Base-by-base conservation (phyloP, 2,329 filamentous ascomycete species). In the Clonostachys rhizophaga region DNA sequence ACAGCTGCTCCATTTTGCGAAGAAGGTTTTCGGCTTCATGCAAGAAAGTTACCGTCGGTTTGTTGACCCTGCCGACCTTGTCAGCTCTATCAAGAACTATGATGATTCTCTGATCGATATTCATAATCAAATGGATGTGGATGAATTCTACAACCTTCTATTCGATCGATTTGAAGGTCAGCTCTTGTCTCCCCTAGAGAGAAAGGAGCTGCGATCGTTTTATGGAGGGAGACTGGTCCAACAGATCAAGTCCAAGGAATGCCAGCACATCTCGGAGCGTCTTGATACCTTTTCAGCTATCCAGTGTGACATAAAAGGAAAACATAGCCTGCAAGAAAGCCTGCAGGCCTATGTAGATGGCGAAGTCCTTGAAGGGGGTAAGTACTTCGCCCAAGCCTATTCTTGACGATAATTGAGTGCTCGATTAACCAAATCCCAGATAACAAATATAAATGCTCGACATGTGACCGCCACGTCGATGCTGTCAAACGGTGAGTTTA, bases 381-480 rank as follows among this genome's bases (percentile, higher is more conserved):
- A 57, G 76, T 63, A 11, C 36, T 16, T 20, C 16, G 3, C 24
- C 24, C 8, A 30, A 30, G 24, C 24, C 8, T 18, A 17, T 43
- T 17, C 14, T 6, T 17, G 5, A 42, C 34, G 30, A 33, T 14
- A 14, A 18, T 8, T 6, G 9, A 17, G 12, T 34, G 11, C 33
- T 16, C 24, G 37, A 16, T 49, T 57, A 34, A 58, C 48, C 16
- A 10, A 12, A 43, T n/a, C n/a, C 13, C 54, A 86, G 91, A 96
- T 58, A 97, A 99, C 72, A 96, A 96, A 69, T 99, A 97, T 73
- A 95, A 95, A 54, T 99, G 94, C 68, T 91, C 91, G 33, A 87
- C 83, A 5, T 99, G 94, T 62, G 88, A 90, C 51, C 81, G 82
- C 11, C 87, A 94, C 57, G 94, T 99, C 14, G 87, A 96, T 65